These are phyloP conservation scores for Cochlearia excelsa DNA, from an alignment of 345 rosid genomes.

Conservation along the genomic window DNA sequence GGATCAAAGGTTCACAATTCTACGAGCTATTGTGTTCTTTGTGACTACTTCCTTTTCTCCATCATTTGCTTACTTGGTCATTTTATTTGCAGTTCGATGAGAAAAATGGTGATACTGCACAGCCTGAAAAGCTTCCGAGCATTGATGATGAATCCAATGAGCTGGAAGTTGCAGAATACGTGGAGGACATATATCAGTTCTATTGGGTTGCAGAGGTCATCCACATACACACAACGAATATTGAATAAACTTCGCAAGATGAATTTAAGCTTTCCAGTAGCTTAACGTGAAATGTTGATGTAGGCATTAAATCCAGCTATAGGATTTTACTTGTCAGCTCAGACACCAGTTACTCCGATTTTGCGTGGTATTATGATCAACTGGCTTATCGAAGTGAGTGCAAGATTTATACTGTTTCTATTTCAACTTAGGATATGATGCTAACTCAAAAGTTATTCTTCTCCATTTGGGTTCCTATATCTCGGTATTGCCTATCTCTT, in stretches of 20 bases:
- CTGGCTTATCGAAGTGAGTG: slow-evolving; percentile 90
- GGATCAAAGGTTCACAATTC: slow-evolving; percentile 59
- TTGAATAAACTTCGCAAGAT: not conserved
- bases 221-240: not conserved
- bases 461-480: slow-evolving; percentile 20
- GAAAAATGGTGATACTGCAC: slow-evolving; percentile 42
- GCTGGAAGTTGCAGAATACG: slow-evolving; percentile 94
- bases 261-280: slow-evolving; percentile 21
- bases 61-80: slow-evolving; percentile 20
- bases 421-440: slow-evolving; percentile 15
- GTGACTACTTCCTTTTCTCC: slow-evolving; percentile 13
- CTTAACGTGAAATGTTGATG: slow-evolving; percentile 30
- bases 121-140: slow-evolving; percentile 51
- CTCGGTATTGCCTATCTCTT: slow-evolving; percentile 23
- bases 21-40: slow-evolving; percentile 12
- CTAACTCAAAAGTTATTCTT: slow-evolving; percentile 6
- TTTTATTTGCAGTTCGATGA: slow-evolving; percentile 51
- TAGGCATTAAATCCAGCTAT: slow-evolving; percentile 58
- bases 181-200: slow-evolving; percentile 84
- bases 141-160: slow-evolving; percentile 77
- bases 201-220: slow-evolving; percentile 79
- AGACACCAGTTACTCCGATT: slow-evolving; percentile 55
- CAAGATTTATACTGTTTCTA: slow-evolving; percentile 15
- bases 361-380: slow-evolving; percentile 88
- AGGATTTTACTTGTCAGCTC: slow-evolving; percentile 60